Percentiles rank a stretch among this genome's conserved stretches.
phyloP scores from a whole-genome alignment of 305 asterid genomes.

The Fraxinus latifolia region DNA sequence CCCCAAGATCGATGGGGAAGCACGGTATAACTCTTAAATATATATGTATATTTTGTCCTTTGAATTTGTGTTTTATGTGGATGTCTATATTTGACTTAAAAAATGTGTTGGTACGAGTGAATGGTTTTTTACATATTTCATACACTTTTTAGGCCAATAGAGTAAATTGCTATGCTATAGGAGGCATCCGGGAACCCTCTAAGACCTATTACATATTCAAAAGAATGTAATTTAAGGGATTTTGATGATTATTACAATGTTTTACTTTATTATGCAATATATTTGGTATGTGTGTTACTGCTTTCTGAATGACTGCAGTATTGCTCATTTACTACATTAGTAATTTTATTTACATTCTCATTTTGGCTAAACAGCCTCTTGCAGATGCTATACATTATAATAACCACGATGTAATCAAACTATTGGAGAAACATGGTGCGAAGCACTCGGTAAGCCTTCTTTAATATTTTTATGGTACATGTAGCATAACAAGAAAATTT shows the following conservation, averaged over 20 bases:
- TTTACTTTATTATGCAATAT: not conserved
- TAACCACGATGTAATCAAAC: constrained; percentile 38
- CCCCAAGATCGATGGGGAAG: constrained; percentile 92
- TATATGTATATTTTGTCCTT: not conserved
- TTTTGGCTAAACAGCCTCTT: constrained; percentile 39
- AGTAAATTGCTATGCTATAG: not conserved
- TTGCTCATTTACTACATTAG: not conserved
- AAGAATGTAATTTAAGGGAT: not conserved
- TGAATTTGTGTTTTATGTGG: not conserved
- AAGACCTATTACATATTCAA: not conserved
- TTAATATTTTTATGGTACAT: constrained; percentile 8
- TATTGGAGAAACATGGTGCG: constrained; percentile 50
- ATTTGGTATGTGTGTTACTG: not conserved
- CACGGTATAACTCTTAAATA: constrained; percentile 51
- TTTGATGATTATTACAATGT: not conserved
- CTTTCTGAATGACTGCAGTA: constrained; percentile 12
- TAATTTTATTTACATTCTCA: not conserved
- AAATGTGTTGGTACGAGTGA: not conserved
- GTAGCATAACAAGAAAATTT: not conserved
- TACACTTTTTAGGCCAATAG: not conserved
- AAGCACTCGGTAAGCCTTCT: constrained; percentile 46
- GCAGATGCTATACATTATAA: constrained; percentile 50
- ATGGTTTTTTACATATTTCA: not conserved
- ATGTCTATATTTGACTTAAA: not conserved
- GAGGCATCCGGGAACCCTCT: not conserved